Evolutionary conservation across 257 asterid genomes (phyloP), one percentile per base, ranked within the genome.

Genomic region (Fraxinus quadrangulata): DNA sequence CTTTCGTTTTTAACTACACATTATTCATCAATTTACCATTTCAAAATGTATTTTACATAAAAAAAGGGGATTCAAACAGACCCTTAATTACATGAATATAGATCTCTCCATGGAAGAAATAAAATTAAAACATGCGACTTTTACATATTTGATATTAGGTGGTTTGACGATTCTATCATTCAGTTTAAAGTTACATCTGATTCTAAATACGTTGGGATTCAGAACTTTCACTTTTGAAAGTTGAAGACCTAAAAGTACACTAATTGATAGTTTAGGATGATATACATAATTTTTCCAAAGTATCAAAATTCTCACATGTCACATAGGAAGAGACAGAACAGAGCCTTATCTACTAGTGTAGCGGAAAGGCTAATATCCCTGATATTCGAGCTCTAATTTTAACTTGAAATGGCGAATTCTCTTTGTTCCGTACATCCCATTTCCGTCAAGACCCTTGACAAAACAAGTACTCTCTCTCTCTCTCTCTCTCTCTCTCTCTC

Each of bases 401-500:
- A 2, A 24, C 69, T 24, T 69, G 28, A 70, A 85, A 90, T 90
- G 94, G 89, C 92, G 4, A 80, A 69, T 71, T 79, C 88, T 75
- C 75, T 86, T 17, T 78, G 84, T 67, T 84, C 79, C 30, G 75
- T 88, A 12, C 84, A 87, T 78, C 76, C 79, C 73, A 31, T 84
- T 26, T 82, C 95, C 83, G 71, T 79, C 1, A 85, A 78, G 73
- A 8, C 84, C 66, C 40, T 73, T 66, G 71, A 70, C 66, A 90
- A 84, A 79, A 84, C 88, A 14, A 89, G 94, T 89, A 75, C 68
- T 14, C 77, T 67, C 24, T 37, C 37, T 16, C 26, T 71, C 78
- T 30, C 71, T 37, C 30, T 77, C 73, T 74, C 36, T 70, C 1
- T n/a, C n/a, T n/a, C n/a, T n/a, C 68, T 14, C 77, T 67, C 24